Evolutionary conservation across 2,329 filamentous ascomycete species (phyloP), one percentile per base, ranked within the genome.

Genomic region (Trichoderma afroharzianum): DNA sequence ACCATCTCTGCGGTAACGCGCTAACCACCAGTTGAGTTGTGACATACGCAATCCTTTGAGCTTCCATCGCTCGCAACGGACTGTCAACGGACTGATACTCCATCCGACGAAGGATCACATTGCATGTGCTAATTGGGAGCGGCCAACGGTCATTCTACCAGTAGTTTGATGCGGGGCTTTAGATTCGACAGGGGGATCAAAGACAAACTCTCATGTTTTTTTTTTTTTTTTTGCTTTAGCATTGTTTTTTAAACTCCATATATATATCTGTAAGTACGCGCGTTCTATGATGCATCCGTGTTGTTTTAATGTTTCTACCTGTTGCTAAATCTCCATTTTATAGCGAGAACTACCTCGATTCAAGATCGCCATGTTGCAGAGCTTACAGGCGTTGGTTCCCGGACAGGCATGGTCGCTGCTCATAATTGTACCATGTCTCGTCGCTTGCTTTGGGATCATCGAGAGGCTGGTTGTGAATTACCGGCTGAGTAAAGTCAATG

Each of bases 401-500:
- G 61, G 30, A 28, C 30, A 28, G 6, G 50, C 62, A 3, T 61
- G 53, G 63, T 67, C 55, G n/a, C 55, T 71, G n/a, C 33, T 55
- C 24, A 36, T 71, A 14, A 15, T 43, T 9, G 32, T n/a, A 18
- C 30, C 39, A 62, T 67, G 69, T 30, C 15, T 61, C 53, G 1
- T 67, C 21, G 15, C 61, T 18, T 21, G 14, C 8, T 24, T 66
- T 28, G 64, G 69, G 30, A 30, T 61, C 3, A 28, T 67, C 50
- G 69, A 71, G 18, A 28, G 63, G 21, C 36, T 58, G 21, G 30
- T 67, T 21, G 33, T 57, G 6, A 43, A 59, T 12, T 55, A 71
- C 21, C 57, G 70, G 6, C 14, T 72, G 58, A 72, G 33, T 11
- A 72, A 68, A 30, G n/a, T 58, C 18, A 21, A 53, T 36, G 70